Evolutionary conservation across 2,329 filamentous ascomycete genomes (phyloP), one percentile per base, ranked within the genome.

Genomic region (Parastagonospora nodorum): DNA sequence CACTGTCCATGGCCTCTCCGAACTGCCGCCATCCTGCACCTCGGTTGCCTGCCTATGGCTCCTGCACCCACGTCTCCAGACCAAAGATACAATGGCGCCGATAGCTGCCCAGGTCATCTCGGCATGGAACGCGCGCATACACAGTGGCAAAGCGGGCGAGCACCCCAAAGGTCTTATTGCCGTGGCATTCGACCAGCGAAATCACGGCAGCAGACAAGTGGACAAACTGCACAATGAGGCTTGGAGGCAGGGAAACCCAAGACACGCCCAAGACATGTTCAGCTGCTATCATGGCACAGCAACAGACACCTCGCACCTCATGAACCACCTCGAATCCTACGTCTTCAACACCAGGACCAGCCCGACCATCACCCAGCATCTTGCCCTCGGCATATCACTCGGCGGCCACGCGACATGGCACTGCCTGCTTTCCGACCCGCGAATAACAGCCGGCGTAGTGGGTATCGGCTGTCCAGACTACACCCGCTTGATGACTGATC

Each of bases 231-330:
- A 88, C 24, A 97, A 97, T 71, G 80, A 87, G 61, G 81, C 88
- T 4, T 97, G 92, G 93, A 82, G 84, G 37, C 75, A 84, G 32
- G 92, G 91, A 28, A 96, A 97, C 68, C 78, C 82, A 7, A 83
- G 80, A 6, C 94, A 97, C 76, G 93, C 92, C 0, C 85, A 90
- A 68, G 94, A 99, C 73, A 96, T 99, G 92, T 92, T 94, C 69
- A 86, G 84, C 28, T 84, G 85, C 54, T 88, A 92, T 52, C 83
- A 83, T 58, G 85, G 84, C 45, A 93, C 89, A 0, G 88, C 88
- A 11, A 75, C 78, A n/a, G 93, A 97, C 71, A 86, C 88, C 30
- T 84, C 82, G 12, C 79, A 87, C 8, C 76, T 97, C 55, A 87
- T 97, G 59, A 88, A 92, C 62, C 83, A 91, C 48, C 77, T 96